Evolutionary conservation across 371 early-diverging fungal genomes (phyloP), one percentile per base, ranked within the genome.

Genomic region (Apophysomyces sp.): DNA sequence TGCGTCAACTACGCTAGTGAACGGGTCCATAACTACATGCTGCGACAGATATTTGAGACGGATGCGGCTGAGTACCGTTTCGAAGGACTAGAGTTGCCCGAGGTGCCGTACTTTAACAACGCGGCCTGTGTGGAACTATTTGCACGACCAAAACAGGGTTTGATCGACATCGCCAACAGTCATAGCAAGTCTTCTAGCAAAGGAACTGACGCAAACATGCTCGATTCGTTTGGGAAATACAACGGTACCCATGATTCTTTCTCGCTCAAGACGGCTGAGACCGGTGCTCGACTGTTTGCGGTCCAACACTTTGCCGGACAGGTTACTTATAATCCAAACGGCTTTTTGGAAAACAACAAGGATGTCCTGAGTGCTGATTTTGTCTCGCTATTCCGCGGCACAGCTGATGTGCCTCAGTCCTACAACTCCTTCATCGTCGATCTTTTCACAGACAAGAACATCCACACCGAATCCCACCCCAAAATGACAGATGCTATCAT

Each of bases 1-100:
- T 87, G 89, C 28, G 65, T 77, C 69, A 95, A 97, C 66, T 86
- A 89, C 69, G 92, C 95, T 52, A 91, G 90, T 67, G 97, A 97
- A 71, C 86, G 92, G 28, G 67, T 96, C 11, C 86, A 89, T 39
- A 81, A 89, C 34, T 93, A 84, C 63, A 69, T 86, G 16, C 79
- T 84, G 24, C 74, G 80, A n/a, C 85, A 89, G 40, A 81, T 92
- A 55, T 89, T 96, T 78, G 82, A 67, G 65, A 65, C 53, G 65
- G 88, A 57, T 60, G 76, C 58, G 61, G 82, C 66, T 58, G 75
- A 70, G 58, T 89, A 77, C 27, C 70, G 73, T 53, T 64, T 67
- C 52, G 88, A 90, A 15, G 90, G 92, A 54, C 79, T 83, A 8
- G 69, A 74, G 11, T 61, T 88, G 63, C 76, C 66, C 0, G 71